A percentile compares a stretch with the other conserved stretches of the same genome.
These are phyloP conservation scores for Neofusicoccum kwambonambiense DNA, from an alignment of 2,329 filamentous ascomycete species.

Conservation along the genomic window DNA sequence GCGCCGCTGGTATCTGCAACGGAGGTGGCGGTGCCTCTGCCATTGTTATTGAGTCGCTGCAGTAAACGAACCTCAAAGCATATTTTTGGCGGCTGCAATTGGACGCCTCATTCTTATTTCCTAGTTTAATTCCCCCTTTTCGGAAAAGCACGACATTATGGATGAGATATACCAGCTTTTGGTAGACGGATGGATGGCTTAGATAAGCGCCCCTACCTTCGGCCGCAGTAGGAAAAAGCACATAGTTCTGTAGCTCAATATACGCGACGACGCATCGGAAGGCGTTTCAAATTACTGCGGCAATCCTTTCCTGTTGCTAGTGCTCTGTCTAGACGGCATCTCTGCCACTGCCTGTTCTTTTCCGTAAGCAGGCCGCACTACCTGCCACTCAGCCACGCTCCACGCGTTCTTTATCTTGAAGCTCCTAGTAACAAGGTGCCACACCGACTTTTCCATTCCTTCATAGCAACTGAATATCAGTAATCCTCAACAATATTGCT, in stretches of 20 bases:
- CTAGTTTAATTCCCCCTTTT: conserved; percentile 6
- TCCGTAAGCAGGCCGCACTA: no score
- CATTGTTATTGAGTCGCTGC: conserved; percentile 73
- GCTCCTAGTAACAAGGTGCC: no score
- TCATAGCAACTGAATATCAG: no score
- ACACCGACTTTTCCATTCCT: no score
- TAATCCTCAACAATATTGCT: no score
- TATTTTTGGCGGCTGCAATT: not conserved
- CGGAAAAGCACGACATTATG: conserved; percentile 4
- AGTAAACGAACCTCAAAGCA: conserved; percentile 24
- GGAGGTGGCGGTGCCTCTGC: conserved; percentile 94
- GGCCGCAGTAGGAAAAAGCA: not conserved
- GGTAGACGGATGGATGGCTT: not conserved
- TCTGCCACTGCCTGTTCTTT: no score
- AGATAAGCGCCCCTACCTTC: not conserved
- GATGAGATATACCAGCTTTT: conserved; percentile 12
- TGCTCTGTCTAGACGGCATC: not conserved
- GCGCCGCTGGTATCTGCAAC: conserved; percentile 94
- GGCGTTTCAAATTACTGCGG: not conserved
- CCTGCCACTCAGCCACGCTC: no score
- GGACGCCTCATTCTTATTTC: not conserved
- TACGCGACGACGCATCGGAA: not conserved
- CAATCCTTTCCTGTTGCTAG: not conserved
- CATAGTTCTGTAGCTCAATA: conserved; percentile 5
- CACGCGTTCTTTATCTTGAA: no score